These are phyloP conservation scores for Colletotrichum sp. DNA, from an alignment of 2,329 filamentous ascomycete genomes.

Conservation along the genomic window DNA sequence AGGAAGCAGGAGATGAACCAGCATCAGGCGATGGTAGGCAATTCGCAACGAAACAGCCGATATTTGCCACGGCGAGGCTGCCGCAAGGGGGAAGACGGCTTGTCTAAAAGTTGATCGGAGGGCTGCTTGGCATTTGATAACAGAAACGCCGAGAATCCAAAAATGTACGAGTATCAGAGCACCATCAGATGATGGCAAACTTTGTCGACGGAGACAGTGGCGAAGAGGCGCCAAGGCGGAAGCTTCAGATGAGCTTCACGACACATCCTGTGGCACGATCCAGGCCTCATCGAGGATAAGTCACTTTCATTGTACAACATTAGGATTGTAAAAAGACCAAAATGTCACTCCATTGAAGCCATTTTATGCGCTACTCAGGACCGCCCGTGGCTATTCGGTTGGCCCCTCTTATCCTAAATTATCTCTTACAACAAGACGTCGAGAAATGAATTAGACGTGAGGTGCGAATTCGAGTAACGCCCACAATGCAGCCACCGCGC, in stretches of 20 bases:
- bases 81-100: neutral
- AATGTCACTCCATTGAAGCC: constrained; percentile 4
- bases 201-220: neutral
- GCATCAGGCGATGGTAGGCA: neutral
- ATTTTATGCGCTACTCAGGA: neutral
- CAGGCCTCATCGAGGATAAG: neutral
- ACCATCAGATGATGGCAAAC: neutral
- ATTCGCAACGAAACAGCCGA: neutral
- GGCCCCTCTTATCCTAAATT: neutral
- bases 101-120: neutral
- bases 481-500: constrained; percentile 5
- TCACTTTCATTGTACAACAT: constrained; percentile 1
- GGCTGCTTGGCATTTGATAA: neutral
- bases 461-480: neutral
- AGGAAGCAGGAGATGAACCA: neutral
- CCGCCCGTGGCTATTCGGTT: neutral
- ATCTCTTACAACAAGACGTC: neutral
- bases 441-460: neutral
- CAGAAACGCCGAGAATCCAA: neutral
- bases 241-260: neutral
- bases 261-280: neutral
- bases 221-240: neutral
- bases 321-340: neutral
- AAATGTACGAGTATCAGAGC: neutral
- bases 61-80: neutral